Evolutionary conservation across 2,329 filamentous ascomycete species (phyloP).

Genomic region (Monilinia fructigena): DNA sequence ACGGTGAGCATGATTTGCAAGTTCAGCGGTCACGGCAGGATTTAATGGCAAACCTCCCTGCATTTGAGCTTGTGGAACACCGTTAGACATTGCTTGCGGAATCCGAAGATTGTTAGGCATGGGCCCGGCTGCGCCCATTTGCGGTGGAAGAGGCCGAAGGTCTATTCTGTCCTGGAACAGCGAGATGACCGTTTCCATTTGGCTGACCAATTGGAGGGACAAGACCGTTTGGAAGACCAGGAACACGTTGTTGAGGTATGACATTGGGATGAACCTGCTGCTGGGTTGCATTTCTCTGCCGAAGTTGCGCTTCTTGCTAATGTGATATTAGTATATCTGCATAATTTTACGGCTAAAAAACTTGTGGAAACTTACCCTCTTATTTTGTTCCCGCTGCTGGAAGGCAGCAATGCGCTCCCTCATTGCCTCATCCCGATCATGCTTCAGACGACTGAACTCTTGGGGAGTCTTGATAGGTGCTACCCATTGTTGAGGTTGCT

Average conservation of each 20-base stretch:
- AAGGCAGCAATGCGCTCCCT: constrained; percentile 58
- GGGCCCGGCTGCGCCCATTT: constrained; percentile 40
- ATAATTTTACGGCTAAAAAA: neutral
- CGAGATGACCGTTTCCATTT: constrained; percentile 24
- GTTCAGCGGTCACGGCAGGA: constrained; percentile 51
- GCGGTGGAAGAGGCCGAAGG: constrained; percentile 34
- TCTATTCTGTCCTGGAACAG: constrained; percentile 37
- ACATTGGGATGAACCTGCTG: constrained; percentile 27
- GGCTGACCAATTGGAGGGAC: constrained; percentile 30
- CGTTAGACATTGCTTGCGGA: constrained; percentile 51
- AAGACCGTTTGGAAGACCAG: constrained; percentile 30
- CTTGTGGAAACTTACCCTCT: constrained; percentile 49
- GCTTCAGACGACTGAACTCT: constrained; percentile 86
- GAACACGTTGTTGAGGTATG: constrained; percentile 25
- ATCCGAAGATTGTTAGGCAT: constrained; percentile 37
- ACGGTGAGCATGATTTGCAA: constrained; percentile 63
- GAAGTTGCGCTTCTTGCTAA: constrained; percentile 47
- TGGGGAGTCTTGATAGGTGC: constrained; percentile 64
- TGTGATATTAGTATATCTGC: constrained; percentile 34
- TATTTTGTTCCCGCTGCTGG: constrained; percentile 45
- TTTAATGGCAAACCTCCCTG: constrained; percentile 59
- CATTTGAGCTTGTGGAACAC: constrained; percentile 68
- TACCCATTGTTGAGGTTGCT: constrained; percentile 51
- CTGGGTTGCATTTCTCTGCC: constrained; percentile 27
- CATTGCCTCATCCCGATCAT: constrained; percentile 75